phyloP scores from a whole-genome alignment of 2,329 filamentous ascomycete species.

The Venturia asperata region DNA sequence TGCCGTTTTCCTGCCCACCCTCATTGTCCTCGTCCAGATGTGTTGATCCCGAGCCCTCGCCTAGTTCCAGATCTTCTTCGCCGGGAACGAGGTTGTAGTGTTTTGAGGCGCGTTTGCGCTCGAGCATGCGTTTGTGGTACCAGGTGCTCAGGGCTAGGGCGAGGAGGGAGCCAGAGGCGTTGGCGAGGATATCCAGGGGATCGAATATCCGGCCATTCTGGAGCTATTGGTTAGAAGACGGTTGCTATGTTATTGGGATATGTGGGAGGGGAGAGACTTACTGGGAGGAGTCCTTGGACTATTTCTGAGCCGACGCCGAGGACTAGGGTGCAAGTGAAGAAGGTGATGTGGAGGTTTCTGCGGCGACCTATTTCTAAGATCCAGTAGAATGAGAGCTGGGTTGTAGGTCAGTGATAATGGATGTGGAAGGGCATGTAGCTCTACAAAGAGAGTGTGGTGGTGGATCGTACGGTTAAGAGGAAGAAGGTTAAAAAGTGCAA shows the following conservation, averaged over 20 bases:
- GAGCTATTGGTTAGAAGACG: too few relatives aligned
- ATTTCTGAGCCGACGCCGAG: constrained; percentile 70
- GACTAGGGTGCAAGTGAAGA: constrained; percentile 68
- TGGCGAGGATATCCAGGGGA: constrained; percentile 78
- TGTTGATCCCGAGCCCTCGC: constrained; percentile 43
- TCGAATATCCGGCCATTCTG: constrained; percentile 56
- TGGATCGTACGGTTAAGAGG: constrained; percentile 59
- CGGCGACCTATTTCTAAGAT: constrained; percentile 85
- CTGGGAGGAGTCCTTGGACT: constrained; percentile 63
- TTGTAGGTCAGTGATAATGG: constrained; percentile 8
- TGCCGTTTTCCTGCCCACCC: constrained; percentile 23
- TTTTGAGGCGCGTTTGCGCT: constrained; percentile 69
- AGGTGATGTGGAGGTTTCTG: constrained; percentile 74
- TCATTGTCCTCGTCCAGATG: constrained; percentile 39
- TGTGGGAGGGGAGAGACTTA: constrained; percentile 30
- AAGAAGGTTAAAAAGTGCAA: constrained; percentile 88
- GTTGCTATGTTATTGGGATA: too few relatives aligned
- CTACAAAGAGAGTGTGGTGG: too few relatives aligned
- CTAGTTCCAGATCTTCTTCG: constrained; percentile 65
- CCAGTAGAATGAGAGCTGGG: constrained; percentile 74
- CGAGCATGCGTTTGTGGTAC: constrained; percentile 95
- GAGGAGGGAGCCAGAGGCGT: constrained; percentile 67
- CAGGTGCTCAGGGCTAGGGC: constrained; percentile 71
- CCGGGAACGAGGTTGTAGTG: constrained; percentile 64
- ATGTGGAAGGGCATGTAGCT: not conserved